Evolutionary conservation across 2,329 filamentous ascomycete genomes (phyloP).

Genomic region (Calonectria pteridis): DNA sequence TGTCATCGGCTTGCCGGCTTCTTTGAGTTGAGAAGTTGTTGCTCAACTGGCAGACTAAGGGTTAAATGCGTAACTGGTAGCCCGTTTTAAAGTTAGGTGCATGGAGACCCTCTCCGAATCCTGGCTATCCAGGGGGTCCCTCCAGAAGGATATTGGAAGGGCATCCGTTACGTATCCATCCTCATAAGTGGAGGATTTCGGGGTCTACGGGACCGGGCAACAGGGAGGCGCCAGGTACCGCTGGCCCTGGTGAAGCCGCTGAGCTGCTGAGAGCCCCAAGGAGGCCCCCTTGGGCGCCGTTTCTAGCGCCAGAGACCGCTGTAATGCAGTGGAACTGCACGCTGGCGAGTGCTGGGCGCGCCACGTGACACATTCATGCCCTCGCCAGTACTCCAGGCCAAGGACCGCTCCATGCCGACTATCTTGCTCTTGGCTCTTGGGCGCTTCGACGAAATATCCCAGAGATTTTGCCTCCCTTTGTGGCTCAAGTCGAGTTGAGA

Average conservation of each 20-base stretch:
- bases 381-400: constrained; percentile 35
- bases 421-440: constrained; percentile 44
- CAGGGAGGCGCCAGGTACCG: constrained; percentile 14
- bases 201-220: constrained; percentile 2
- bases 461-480: constrained; percentile 34
- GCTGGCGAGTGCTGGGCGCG: constrained; percentile 38
- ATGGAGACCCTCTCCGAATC: constrained; percentile 25
- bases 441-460: constrained; percentile 37
- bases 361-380: constrained; percentile 46
- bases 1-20: constrained; percentile 9
- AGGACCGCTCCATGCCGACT: constrained; percentile 33
- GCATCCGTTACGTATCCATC: constrained; percentile 19
- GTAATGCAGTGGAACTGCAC: constrained; percentile 36
- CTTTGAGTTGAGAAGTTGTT: neutral
- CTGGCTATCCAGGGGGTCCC: constrained; percentile 21
- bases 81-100: constrained; percentile 33
- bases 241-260: neutral
- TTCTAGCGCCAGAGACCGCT: constrained; percentile 44
- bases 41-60: neutral
- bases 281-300: constrained; percentile 32
- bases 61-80: constrained; percentile 20
- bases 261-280: neutral
- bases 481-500: constrained; percentile 20
- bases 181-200: constrained; percentile 18
- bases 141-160: constrained; percentile 20